Base-by-base conservation (phyloP, 257 asterid genomes). In the Solanum stenotomum region DNA sequence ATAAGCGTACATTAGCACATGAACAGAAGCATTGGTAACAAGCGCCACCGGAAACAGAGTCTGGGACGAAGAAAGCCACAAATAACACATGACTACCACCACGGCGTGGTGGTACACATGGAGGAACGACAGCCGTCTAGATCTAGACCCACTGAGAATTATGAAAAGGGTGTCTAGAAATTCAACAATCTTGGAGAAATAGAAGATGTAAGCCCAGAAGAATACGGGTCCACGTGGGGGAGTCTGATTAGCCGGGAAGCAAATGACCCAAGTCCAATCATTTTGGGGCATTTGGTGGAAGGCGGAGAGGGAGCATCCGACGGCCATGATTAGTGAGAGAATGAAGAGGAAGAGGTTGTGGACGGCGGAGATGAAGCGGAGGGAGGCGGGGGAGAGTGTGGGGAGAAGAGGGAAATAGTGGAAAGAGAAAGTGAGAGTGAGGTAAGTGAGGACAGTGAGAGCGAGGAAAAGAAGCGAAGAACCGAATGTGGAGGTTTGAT, bases 71-170 rank as follows among this genome's bases (percentile, higher is more conserved):
- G 91, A 88, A 11, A 96, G 89, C 99, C 99, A 96, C 11, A 93
- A 86, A 85, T 94, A 93, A 85, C 98, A 95, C 99, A 96, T 94
- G 37, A 93, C 92, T 37, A 96, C 93, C 92, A 95, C 99, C 87
- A 88, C 94, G 2, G 98, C 95, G 89, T 96, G 99, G 87, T 96
- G 99, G 93, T 95, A 96, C 89, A 96, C 98, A 91, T 96, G 99
- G 91, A 96, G 96, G 94, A 96, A 95, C 63, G 98, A 89, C 13
- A 96, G 94, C 89, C 99, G 88, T 22, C 95, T 90, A 1, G 90
- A 16, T 12, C 93, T 87, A 27, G 98, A 90, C n/a, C 90, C 94
- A 44, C 95, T 87, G 44, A 92, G 79, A 46, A 95, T 88, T 75
- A 96, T 94, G 31, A 96, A 81, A 10, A 93, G 90, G 13, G 99